Percentiles rank a stretch among this genome's conserved stretches.
phyloP scores from a whole-genome alignment of 768 basidiomycete species.

The Pholiota microspora region DNA sequence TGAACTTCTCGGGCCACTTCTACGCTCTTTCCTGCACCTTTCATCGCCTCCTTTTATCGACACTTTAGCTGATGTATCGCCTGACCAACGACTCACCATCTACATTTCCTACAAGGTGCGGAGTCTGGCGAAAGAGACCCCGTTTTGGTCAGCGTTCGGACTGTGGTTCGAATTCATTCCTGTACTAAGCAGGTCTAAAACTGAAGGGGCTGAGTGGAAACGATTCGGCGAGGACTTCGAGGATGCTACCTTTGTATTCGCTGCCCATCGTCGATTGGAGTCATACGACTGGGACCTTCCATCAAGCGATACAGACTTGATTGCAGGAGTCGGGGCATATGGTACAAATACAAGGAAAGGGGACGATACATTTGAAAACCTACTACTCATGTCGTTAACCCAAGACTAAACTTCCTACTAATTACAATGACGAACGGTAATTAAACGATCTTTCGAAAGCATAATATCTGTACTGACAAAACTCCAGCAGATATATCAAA shows the following conservation, averaged over 20 bases:
- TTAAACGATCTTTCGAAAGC: no score
- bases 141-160: constrained; percentile 81
- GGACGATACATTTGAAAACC: constrained; percentile 72
- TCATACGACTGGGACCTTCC: constrained; percentile 61
- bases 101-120: constrained; percentile 78
- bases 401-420: constrained; percentile 14
- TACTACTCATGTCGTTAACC: constrained; percentile 47
- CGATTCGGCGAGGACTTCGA: constrained; percentile 41
- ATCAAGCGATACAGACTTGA: constrained; percentile 47
- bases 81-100: constrained; percentile 30
- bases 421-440: neutral
- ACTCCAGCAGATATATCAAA: neutral
- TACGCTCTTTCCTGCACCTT: constrained; percentile 72
- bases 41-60: constrained; percentile 49
- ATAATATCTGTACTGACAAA: neutral
- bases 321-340: constrained; percentile 54
- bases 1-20: constrained; percentile 71
- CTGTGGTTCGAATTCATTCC: constrained; percentile 71
- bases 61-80: neutral
- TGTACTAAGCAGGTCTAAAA: constrained; percentile 37
- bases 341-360: constrained; percentile 42
- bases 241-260: constrained; percentile 59
- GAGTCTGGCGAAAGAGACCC: constrained; percentile 65
- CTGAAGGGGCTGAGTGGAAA: constrained; percentile 29
- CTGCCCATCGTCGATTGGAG: constrained; percentile 53